Conservation (phyloP, 192 early-diverging fungal species). For the Physocladia obscura region DNA sequence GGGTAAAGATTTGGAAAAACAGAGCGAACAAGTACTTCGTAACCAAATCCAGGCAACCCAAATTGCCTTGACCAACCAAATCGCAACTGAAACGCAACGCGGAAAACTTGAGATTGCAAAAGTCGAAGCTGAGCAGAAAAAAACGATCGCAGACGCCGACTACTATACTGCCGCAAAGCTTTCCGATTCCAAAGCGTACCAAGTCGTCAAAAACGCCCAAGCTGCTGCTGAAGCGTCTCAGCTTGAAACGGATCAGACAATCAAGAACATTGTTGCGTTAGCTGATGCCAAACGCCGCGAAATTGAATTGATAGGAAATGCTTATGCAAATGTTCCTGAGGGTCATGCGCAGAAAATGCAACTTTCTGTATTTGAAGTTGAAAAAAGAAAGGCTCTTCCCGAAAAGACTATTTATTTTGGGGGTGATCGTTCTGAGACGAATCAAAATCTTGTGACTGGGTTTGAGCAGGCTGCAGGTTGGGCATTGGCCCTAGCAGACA, state of each 20-base stretch:
- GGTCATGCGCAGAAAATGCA: conserved; percentile 48
- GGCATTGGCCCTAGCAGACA: no score
- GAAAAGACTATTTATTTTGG: conserved; percentile 45
- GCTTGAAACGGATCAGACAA: conserved; percentile 37
- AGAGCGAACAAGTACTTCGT: conserved; percentile 43
- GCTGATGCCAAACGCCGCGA: conserved; percentile 42
- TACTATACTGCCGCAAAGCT: conserved; percentile 33
- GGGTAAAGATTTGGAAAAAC: conserved; percentile 46
- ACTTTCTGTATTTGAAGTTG: conserved; percentile 37
- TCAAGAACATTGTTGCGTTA: conserved; percentile 46
- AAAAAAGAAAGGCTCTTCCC: conserved; percentile 49
- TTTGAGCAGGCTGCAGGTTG: background rate
- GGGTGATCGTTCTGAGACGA: conserved; percentile 2
- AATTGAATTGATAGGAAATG: conserved; percentile 40
- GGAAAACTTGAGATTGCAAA: conserved; percentile 40
- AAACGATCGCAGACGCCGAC: conserved; percentile 42
- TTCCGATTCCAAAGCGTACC: conserved; percentile 40
- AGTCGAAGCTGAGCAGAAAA: conserved; percentile 43
- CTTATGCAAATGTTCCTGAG: conserved; percentile 32
- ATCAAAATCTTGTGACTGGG: background rate
- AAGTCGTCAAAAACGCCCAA: conserved; percentile 38
- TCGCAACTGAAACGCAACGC: conserved; percentile 44
- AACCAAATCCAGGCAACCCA: conserved; percentile 53
- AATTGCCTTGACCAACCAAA: conserved; percentile 42
- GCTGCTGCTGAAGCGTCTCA: conserved; percentile 43